Percentiles rank a stretch among this genome's conserved stretches.
phyloP scores from a whole-genome alignment of 192 early-diverging fungal genomes.

The Cetraspora pellucida region DNA sequence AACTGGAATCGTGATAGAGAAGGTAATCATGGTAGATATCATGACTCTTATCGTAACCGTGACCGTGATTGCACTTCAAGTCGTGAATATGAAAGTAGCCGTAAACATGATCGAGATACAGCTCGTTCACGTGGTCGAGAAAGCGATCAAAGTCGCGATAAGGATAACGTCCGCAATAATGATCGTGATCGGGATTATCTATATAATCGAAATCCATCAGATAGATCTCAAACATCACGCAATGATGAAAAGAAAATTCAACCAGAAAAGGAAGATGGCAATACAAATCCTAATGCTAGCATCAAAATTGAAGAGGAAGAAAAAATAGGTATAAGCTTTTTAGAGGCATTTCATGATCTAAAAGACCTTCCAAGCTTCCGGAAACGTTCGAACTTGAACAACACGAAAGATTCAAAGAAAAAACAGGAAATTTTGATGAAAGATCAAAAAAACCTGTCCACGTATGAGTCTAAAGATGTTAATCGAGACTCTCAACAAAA shows the following conservation, averaged over 20 bases:
- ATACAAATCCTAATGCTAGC: background rate
- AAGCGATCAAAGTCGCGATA: background rate
- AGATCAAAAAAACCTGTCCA: no score
- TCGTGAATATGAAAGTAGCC: slow-evolving; percentile 11
- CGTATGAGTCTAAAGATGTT: no score
- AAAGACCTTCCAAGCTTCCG: background rate
- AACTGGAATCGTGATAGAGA: slow-evolving; percentile 9
- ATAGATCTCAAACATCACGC: background rate
- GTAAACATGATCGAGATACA: slow-evolving; percentile 6
- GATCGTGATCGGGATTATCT: background rate
- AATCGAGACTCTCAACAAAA: no score
- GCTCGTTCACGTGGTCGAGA: background rate
- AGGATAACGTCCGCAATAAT: background rate
- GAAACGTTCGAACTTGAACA: background rate
- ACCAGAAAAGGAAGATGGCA: background rate
- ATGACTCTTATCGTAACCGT: slow-evolving; percentile 1
- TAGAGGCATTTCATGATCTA: background rate
- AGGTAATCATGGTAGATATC: background rate
- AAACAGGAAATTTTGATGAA: background rate
- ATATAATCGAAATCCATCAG: background rate
- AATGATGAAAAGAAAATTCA: background rate
- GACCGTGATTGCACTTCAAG: slow-evolving; percentile 6
- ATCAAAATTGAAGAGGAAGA: background rate
- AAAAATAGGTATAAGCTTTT: background rate
- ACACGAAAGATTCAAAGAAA: background rate